A percentile compares a stretch with the other conserved stretches of the same genome.
These are phyloP conservation scores for Raddia distichophylla DNA, from an alignment of 176 grass and related monocot species.

Conservation along the genomic window DNA sequence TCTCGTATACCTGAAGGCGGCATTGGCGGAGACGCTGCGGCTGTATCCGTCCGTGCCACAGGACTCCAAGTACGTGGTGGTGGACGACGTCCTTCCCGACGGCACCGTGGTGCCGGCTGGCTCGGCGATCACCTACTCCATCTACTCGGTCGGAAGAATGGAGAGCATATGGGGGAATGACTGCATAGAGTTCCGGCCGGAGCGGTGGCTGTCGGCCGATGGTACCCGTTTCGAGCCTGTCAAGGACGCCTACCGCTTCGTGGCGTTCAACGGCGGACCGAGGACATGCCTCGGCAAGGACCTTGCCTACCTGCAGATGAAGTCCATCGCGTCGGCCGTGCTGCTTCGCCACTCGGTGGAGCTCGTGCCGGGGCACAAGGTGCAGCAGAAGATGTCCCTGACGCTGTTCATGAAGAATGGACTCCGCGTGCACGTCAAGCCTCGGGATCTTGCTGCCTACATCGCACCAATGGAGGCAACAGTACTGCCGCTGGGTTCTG, in stretches of 20 bases:
- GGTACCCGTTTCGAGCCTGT: conserved; percentile 67
- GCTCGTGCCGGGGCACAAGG: conserved; percentile 75
- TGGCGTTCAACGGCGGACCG: conserved; percentile 91
- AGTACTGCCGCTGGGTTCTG: background rate
- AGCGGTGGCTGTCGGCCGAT: conserved; percentile 79
- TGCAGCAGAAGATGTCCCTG: conserved; percentile 98
- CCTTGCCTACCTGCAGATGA: conserved; percentile 96
- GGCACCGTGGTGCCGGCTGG: conserved; percentile 80
- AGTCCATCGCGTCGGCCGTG: conserved; percentile 89
- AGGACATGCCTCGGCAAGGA: conserved; percentile 95
- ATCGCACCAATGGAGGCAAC: conserved; percentile 21
- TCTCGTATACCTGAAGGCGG: conserved; percentile 87
- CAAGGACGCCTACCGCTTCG: conserved; percentile 87
- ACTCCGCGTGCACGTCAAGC: conserved; percentile 69
- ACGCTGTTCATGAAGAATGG: conserved; percentile 99
- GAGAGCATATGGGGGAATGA: conserved; percentile 92
- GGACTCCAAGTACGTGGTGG: conserved; percentile 90
- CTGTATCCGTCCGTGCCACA: conserved; percentile 92
- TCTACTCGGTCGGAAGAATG: conserved; percentile 92
- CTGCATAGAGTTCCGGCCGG: conserved; percentile 81
- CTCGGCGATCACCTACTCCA: conserved; percentile 91
- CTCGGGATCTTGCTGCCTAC: conserved; percentile 54
- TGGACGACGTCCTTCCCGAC: conserved; percentile 84
- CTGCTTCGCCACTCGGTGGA: conserved; percentile 80
- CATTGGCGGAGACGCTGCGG: conserved; percentile 79